phyloP scores from a whole-genome alignment of 208 protist genomes.

The Polymyxa betae region DNA sequence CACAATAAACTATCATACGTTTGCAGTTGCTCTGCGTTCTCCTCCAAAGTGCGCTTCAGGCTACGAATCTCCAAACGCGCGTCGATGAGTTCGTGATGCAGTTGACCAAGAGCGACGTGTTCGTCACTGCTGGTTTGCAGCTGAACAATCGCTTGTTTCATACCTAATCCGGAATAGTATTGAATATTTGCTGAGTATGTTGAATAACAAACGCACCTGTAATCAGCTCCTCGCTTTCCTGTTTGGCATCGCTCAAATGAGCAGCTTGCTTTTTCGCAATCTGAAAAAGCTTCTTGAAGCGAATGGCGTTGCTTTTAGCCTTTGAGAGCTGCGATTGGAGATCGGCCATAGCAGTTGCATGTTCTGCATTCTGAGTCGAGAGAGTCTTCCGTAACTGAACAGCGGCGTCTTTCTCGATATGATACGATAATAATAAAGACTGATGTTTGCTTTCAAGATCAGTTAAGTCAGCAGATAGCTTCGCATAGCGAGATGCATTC shows the following conservation, averaged over 20 bases:
- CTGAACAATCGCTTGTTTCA: not conserved
- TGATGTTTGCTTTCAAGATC: not conserved
- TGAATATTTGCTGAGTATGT: not conserved
- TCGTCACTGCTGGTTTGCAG: not conserved
- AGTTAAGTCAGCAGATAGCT: constrained; percentile 5
- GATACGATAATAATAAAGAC: not conserved
- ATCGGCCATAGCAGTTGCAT: not conserved
- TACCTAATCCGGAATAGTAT: not conserved
- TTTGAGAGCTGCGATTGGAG: not conserved
- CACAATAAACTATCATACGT: not conserved
- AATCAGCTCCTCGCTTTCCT: not conserved
- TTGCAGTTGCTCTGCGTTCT: not conserved
- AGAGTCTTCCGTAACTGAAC: not conserved
- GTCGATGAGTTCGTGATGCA: constrained; percentile 29
- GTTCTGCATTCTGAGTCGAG: not conserved
- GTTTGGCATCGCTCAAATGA: not conserved
- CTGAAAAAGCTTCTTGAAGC: constrained; percentile 3
- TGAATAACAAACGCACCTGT: not conserved
- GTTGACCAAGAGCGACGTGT: not conserved
- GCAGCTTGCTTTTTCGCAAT: constrained; percentile 16
- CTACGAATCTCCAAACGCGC: not conserved
- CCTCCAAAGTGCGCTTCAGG: not conserved
- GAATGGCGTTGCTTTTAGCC: not conserved
- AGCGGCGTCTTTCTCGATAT: not conserved
- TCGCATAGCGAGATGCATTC: not conserved